These are phyloP conservation scores for Blastobotrys robertii DNA, from an alignment of 805 yeast genomes.

Conservation along the genomic window DNA sequence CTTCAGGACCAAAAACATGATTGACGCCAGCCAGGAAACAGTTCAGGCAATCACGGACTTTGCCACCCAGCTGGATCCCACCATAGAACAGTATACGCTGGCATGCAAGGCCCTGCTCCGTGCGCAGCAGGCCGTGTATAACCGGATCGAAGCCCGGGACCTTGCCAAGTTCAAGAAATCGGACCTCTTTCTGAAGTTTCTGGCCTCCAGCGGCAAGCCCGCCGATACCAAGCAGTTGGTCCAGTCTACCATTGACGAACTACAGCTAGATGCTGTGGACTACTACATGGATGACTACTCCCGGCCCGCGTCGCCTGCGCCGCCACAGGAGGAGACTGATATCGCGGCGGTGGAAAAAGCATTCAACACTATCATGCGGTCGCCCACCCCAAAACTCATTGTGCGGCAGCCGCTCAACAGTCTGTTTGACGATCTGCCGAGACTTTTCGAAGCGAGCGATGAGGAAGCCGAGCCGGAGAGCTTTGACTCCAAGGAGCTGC, in stretches of 20 bases:
- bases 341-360: conserved; percentile 54
- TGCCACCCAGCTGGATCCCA: conserved; percentile 7
- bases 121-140: conserved; percentile 45
- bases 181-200: conserved; percentile 41
- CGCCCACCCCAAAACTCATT: no score
- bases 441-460: not conserved
- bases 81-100: conserved; percentile 30
- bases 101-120: conserved; percentile 54
- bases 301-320: not conserved
- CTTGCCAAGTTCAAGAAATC: conserved; percentile 54
- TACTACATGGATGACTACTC: conserved; percentile 14
- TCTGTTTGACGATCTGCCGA: conserved; percentile 5
- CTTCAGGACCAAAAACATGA: conserved; percentile 24
- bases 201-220: conserved; percentile 31
- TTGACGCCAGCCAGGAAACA: conserved; percentile 31
- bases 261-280: conserved; percentile 21
- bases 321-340: not conserved
- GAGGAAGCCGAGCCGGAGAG: conserved; percentile 3
- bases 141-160: conserved; percentile 42
- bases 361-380: conserved; percentile 40
- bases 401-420: conserved; percentile 8
- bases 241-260: conserved; percentile 19
- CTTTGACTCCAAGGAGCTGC: conserved; percentile 21
- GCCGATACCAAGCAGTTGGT: not conserved
- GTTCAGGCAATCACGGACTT: conserved; percentile 13